phyloP scores from a whole-genome alignment of 805 yeast species.

The Candida nanaspora region DNA sequence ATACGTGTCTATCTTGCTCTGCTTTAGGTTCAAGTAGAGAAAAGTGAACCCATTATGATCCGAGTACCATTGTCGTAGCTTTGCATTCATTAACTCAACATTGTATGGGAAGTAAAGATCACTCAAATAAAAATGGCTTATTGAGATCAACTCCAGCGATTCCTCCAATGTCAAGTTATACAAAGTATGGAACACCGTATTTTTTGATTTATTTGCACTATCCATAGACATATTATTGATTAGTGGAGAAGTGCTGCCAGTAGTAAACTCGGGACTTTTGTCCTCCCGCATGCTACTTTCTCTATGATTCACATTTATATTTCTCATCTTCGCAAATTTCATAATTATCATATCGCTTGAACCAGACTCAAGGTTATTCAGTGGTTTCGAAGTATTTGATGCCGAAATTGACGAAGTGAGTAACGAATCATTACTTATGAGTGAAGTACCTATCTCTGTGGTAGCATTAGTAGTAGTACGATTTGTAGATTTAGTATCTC shows the following conservation, averaged over 20 bases:
- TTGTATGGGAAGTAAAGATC: conserved; percentile 19
- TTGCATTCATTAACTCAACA: conserved; percentile 9
- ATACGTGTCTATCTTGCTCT: not conserved
- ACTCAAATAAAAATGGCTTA: conserved; percentile 16
- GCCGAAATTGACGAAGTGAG: not conserved
- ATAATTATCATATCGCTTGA: conserved; percentile 11
- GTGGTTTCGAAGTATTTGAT: not conserved
- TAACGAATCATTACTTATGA: not conserved
- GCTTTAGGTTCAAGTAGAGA: conserved; percentile 1
- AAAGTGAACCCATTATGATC: conserved; percentile 6
- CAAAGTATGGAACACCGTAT: conserved; percentile 6
- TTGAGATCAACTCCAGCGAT: conserved; percentile 11
- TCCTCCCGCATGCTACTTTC: not conserved
- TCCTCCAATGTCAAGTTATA: conserved; percentile 6
- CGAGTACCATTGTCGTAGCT: conserved; percentile 9
- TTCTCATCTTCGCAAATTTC: conserved; percentile 8
- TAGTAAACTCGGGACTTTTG: not conserved
- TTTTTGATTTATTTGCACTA: conserved; percentile 1
- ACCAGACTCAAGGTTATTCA: conserved; percentile 4
- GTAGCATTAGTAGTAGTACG: not conserved
- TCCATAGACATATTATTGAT: not conserved
- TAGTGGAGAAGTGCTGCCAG: too few relatives aligned
- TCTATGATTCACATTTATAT: not conserved
- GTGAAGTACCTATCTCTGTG: not conserved
- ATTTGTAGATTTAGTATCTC: not conserved